Percentiles rank a stretch among this genome's conserved stretches.
Evolutionary conservation across 768 basidiomycete genomes (phyloP).

Genomic region (Panellus pusillus): DNA sequence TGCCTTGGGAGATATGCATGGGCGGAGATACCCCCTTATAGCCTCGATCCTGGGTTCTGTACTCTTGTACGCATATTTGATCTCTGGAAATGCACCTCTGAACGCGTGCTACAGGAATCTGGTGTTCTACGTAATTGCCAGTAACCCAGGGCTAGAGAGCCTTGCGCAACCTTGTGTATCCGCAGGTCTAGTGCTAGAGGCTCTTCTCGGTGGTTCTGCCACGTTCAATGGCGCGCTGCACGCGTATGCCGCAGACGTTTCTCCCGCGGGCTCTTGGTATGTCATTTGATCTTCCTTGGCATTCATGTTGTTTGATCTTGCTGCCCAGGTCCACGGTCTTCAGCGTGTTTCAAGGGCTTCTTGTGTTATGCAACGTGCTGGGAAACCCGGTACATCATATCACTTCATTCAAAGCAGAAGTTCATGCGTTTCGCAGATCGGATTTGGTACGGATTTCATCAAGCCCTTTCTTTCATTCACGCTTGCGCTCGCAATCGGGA

Average conservation of each 20-base stretch:
- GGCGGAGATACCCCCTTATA: conserved; percentile 16
- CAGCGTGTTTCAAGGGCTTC: conserved; percentile 16
- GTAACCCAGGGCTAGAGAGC: conserved; percentile 4
- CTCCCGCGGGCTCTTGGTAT: conserved; percentile 19
- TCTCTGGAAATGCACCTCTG: neutral
- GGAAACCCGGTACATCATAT: conserved; percentile 10
- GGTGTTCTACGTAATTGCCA: conserved; percentile 4
- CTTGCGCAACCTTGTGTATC: conserved; percentile 13
- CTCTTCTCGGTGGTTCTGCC: conserved; percentile 15
- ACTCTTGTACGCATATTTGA: conserved; percentile 4
- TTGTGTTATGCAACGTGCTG: conserved; percentile 12
- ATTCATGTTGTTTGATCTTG: neutral
- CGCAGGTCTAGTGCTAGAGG: conserved; percentile 10
- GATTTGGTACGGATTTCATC: conserved; percentile 9
- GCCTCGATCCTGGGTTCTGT: conserved; percentile 15
- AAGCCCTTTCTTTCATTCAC: conserved; percentile 12
- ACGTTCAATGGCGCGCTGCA: conserved; percentile 13
- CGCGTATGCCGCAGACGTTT: conserved; percentile 20
- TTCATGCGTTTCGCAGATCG: conserved; percentile 5
- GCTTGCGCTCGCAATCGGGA: conserved; percentile 2
- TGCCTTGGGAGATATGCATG: conserved; percentile 11
- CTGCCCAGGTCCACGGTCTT: conserved; percentile 13
- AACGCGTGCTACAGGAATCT: conserved; percentile 9
- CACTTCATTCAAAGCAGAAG: neutral
- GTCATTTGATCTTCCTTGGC: neutral